Evolutionary conservation across 176 grass and related monocot genomes (phyloP).

Genomic region (Eremochloa ophiuroides): DNA sequence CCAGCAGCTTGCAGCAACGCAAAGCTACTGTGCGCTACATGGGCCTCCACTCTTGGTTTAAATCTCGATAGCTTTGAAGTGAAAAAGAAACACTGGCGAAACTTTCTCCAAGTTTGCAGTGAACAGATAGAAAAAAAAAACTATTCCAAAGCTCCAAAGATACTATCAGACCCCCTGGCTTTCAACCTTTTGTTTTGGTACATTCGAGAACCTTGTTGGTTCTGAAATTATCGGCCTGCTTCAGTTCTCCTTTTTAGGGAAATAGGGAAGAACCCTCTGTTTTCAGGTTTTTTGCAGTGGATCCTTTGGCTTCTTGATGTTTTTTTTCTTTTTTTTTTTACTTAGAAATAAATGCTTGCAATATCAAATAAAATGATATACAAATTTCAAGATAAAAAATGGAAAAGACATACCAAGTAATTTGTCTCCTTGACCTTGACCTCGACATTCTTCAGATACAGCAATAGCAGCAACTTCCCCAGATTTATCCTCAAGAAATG

Average conservation of each 20-base stretch:
- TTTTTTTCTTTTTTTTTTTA: not conserved
- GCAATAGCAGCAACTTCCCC: constrained; percentile 94
- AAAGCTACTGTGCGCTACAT: not conserved
- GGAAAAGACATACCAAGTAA: constrained; percentile 60
- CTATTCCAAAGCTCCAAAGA: not conserved
- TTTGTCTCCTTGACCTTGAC: constrained; percentile 95
- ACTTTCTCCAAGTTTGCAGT: not conserved
- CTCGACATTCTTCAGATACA: constrained; percentile 92
- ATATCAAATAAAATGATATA: constrained; percentile 1
- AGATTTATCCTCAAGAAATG: constrained; percentile 76
- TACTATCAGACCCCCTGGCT: not conserved
- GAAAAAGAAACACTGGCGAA: not conserved
- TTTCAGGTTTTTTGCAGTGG: not conserved
- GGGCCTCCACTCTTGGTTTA: not conserved
- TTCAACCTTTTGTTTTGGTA: not conserved
- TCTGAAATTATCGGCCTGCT: not conserved
- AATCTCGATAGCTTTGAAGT: not conserved
- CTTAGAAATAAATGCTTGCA: not conserved
- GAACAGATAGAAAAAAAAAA: not conserved
- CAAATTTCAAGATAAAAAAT: not conserved
- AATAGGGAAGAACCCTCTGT: not conserved
- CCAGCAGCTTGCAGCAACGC: not conserved
- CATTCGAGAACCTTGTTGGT: not conserved
- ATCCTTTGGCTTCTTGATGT: not conserved
- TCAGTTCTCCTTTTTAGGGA: not conserved